Evolutionary conservation across 1,284 basidiomycete species (phyloP), one percentile per base, ranked within the genome.

Genomic region (Boletus smithii): DNA sequence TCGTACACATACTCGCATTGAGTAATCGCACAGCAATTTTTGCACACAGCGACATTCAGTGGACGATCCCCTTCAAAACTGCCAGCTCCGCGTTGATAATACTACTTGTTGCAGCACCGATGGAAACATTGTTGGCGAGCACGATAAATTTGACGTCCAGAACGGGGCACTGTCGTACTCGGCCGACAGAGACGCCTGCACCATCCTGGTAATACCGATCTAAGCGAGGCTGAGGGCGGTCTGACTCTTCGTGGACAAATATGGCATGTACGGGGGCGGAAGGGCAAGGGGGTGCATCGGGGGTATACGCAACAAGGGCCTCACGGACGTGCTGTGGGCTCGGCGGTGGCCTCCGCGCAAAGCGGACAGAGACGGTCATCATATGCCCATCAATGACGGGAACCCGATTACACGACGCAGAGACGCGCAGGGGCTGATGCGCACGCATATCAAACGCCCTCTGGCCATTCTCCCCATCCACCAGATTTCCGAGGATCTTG

Each of bases 21-120:
- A 39, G 29, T 57, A 44, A 59, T 60, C 22, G 32, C 32, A 50
- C 13, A 22, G n/a, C 14, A 23, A 17, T 40, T 35, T 39, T 40
- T 35, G 35, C 14, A 33, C 16, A 23, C 30, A 23, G 16, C 5
- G 18, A 8, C 13, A 22, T 30, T 43, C 29, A 61, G 26, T 37
- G 41, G 18, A 83, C 61, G 45, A 86, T 71, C 10, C 90, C 91
- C 71, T 89, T 92, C 46, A 88, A 69, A 5, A 95, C 81, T n/a
- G 94, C 95, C 32, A 91, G 74, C 75, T 99, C 95, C 4, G 95
- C 97, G 67, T 99, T 99, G 67, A 99, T 95, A 66, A 99, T 91
- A 51, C 91, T 94, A 60, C 89, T 93, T 37, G 97, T 99, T 42
- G 97, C 95, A 9, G 95, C 95, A 7, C 97, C 95, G 56, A 99